Base-by-base conservation (phyloP, 2,329 filamentous ascomycete genomes). In the Aspergillus novofumigatus region DNA sequence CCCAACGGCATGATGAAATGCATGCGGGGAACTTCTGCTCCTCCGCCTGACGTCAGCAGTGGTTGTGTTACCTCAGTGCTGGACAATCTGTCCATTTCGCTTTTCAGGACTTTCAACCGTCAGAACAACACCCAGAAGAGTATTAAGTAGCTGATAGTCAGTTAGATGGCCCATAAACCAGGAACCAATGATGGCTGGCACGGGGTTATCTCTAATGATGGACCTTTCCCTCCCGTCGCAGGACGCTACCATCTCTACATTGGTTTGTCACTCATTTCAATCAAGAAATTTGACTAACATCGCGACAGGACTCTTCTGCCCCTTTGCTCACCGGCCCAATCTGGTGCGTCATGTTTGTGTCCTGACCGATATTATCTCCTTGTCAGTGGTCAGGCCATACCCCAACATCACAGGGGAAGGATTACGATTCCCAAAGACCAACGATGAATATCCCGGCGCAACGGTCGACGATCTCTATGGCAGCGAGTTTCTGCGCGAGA, bases 391-490 rank as follows among this genome's bases (percentile, higher is more conserved):
- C 1, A 83, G 82, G 62, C 81, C 86, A 0, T 89, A 88, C 59
- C 86, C 86, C 0, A 89, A 89, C 67, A 85, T 84, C 52, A 80
- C 86, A 62, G 78, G 81, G 20, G 79, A 81, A 7, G 85, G 86
- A 35, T 87, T 84, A 82, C 76, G 78, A 29, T 88, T 89, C 62
- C 81, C 84, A 0, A 71, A 71, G 2, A 74, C 76, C 0, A 68
- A 80, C 54, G 72, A 80, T 49, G 76, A 81, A 61, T 88, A 87
- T 64, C 81, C 80, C 20, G 81, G 78, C 17, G 81, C 86, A 5
- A 87, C 85, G 0, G 77, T 81, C 3, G 86, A 89, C 65, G 78
- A 80, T 29, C 75, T 88, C 4, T 88, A 84, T 61, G 76, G 78
- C 28, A 83, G 80, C 58, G 76, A 78, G 44, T 87, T 83, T 67